Evolutionary conservation across 768 basidiomycete species (phyloP).

Genomic region (Tulasnella sp.): DNA sequence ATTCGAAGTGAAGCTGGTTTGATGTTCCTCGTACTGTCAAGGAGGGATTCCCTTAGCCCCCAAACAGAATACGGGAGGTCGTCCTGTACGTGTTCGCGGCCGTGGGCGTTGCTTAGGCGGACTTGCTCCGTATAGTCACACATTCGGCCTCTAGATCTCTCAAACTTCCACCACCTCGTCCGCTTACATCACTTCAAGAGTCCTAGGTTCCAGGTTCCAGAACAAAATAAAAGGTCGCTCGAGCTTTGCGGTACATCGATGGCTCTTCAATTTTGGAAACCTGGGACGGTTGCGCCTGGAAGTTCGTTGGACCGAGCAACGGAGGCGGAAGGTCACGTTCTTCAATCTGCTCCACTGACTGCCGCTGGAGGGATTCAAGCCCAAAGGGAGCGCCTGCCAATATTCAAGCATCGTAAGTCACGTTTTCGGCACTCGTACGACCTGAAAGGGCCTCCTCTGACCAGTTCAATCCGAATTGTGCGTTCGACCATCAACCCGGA

Average conservation of each 20-base stretch:
- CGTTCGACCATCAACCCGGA: neutral
- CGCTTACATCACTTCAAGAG: neutral
- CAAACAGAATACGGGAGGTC: too few relatives aligned
- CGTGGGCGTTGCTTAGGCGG: neutral
- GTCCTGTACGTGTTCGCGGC: too few relatives aligned
- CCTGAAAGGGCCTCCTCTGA: neutral
- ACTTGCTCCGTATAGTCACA: neutral
- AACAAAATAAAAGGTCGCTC: neutral
- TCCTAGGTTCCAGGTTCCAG: neutral
- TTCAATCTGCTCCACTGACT: conserved; percentile 59
- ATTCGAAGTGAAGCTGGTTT: too few relatives aligned
- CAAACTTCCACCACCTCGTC: neutral
- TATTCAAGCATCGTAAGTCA: conserved; percentile 76
- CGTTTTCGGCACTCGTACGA: neutral
- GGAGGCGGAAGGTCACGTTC: conserved; percentile 60
- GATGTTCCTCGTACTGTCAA: too few relatives aligned
- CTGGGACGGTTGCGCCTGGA: conserved; percentile 77
- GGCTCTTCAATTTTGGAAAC: conserved; percentile 77
- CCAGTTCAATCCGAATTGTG: neutral
- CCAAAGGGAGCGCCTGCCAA: conserved; percentile 80
- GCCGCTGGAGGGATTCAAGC: conserved; percentile 60
- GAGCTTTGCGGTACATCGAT: neutral
- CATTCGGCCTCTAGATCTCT: neutral
- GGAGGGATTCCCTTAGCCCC: too few relatives aligned
- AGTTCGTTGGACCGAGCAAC: conserved; percentile 81